phyloP scores from a whole-genome alignment of 148 eudicot genomes.

The Pouteria glomerata region DNA sequence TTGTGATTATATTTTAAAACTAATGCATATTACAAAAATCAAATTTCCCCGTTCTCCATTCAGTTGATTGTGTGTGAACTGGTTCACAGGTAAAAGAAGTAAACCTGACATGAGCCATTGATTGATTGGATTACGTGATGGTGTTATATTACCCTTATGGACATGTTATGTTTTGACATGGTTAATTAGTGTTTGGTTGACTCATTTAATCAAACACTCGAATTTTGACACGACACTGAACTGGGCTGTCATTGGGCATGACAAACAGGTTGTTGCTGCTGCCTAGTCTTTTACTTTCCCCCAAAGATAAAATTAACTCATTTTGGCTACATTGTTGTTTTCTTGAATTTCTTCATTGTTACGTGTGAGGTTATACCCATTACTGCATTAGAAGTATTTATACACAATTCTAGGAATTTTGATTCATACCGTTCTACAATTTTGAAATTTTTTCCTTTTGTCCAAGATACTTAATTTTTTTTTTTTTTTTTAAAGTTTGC shows the following conservation, averaged over 20 bases:
- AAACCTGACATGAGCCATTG: background rate
- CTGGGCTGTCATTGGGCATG: no score
- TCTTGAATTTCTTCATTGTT: no score
- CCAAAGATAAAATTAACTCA: background rate
- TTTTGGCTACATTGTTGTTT: background rate
- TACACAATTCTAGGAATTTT: background rate
- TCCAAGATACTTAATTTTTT: background rate
- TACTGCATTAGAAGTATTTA: background rate
- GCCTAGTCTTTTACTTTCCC: background rate
- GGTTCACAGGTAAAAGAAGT: background rate
- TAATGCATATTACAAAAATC: no score
- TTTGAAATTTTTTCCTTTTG: background rate
- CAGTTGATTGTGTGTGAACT: background rate
- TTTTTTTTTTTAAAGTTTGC: background rate
- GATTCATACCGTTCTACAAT: background rate
- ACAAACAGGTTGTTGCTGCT: background rate
- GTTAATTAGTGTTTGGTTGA: background rate
- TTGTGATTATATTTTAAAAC: no score
- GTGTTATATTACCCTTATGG: background rate
- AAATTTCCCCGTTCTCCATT: no score
- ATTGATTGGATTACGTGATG: background rate
- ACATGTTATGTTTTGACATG: background rate
- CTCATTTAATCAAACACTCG: background rate
- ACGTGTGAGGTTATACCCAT: background rate
- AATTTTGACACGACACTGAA: background rate